Evolutionary conservation across 2,329 filamentous ascomycete genomes (phyloP).

Genomic region (Fusarium sp.): DNA sequence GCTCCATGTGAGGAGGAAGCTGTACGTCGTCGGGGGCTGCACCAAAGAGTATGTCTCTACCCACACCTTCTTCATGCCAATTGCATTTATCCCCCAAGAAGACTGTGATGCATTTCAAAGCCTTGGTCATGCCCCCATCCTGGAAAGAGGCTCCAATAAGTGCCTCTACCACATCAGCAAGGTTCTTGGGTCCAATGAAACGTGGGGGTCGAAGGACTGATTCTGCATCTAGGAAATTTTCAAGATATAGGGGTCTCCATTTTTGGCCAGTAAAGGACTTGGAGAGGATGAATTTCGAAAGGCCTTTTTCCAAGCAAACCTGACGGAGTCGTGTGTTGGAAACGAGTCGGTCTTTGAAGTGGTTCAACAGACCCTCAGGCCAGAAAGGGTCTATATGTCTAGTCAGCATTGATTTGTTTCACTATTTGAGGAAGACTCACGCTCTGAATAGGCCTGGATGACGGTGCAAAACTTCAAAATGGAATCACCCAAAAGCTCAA

Average conservation of each 20-base stretch:
- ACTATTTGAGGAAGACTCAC: conserved; percentile 53
- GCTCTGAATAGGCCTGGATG: conserved; percentile 69
- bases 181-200: conserved; percentile 77
- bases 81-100: conserved; percentile 70
- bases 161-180: conserved; percentile 90
- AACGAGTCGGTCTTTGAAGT: conserved; percentile 76
- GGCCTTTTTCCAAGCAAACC: conserved; percentile 70
- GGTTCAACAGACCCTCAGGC: conserved; percentile 82
- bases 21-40: conserved; percentile 52
- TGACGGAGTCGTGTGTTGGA: conserved; percentile 79
- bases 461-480: conserved; percentile 81
- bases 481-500: conserved; percentile 90
- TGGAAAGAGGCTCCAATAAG: conserved; percentile 82
- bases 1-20: conserved; percentile 58
- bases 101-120: conserved; percentile 71
- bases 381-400: conserved; percentile 67
- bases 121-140: conserved; percentile 74
- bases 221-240: conserved; percentile 50
- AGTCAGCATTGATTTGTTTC: neutral
- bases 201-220: conserved; percentile 34
- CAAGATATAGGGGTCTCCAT: conserved; percentile 76
- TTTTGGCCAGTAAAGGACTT: conserved; percentile 75
- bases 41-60: conserved; percentile 59
- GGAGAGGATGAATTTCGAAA: conserved; percentile 80
- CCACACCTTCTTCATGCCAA: conserved; percentile 63